A percentile compares a stretch with the other conserved stretches of the same genome.
phyloP scores from a whole-genome alignment of 352 stramenopile species.

The Globisporangium uncinulatum region DNA sequence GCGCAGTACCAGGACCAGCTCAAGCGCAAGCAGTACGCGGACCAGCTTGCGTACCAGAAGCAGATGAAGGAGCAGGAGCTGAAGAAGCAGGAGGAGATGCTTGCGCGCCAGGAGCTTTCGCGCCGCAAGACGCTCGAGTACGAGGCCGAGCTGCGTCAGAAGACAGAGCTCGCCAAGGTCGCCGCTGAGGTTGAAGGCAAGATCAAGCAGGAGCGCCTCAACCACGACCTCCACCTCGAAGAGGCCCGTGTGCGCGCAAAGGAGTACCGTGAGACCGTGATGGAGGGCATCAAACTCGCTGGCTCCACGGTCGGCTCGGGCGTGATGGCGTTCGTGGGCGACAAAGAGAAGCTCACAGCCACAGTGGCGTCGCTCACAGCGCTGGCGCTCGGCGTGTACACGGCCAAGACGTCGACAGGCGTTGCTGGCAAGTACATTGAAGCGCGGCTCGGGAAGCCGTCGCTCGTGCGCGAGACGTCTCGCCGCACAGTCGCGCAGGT shows the following conservation, averaged over 20 bases:
- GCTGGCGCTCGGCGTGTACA: conserved; percentile 96
- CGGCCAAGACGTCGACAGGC: conserved; percentile 89
- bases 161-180: conserved; percentile 95
- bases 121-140: conserved; percentile 97
- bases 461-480: conserved; percentile 97
- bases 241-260: conserved; percentile 92
- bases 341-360: conserved; percentile 95
- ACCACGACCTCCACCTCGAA: conserved; percentile 97
- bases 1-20: conserved; percentile 98
- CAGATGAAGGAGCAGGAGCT: conserved; percentile 95
- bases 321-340: conserved; percentile 91
- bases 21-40: conserved; percentile 97
- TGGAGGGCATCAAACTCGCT: conserved; percentile 95
- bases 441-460: conserved; percentile 94
- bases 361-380: conserved; percentile 93
- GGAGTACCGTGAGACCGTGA: conserved; percentile 90
- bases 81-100: conserved; percentile 98
- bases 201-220: conserved; percentile 97
- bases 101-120: conserved; percentile 93
- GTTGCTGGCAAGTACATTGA: conserved; percentile 95
- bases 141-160: conserved; percentile 92
- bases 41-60: conserved; percentile 96
- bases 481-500: conserved; percentile 81
- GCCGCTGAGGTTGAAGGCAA: conserved; percentile 93
- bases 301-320: conserved; percentile 92